Base-by-base conservation (phyloP, 2,329 filamentous ascomycete genomes). In the Fusarium ambrosium region DNA sequence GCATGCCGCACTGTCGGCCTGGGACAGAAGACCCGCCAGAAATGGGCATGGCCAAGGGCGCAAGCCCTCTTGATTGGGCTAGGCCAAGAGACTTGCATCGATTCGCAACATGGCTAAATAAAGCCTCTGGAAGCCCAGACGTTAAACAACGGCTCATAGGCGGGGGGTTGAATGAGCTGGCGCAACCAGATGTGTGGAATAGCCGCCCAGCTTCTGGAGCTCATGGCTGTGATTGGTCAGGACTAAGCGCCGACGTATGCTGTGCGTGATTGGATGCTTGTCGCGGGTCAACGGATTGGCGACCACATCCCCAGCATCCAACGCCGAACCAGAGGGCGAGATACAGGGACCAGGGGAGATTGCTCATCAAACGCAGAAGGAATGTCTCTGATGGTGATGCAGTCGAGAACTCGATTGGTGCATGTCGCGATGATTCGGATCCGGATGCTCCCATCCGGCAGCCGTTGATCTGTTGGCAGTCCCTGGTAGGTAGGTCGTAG, bases 161-260 rank as follows among this genome's bases (percentile, higher is more conserved):
- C 71, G 66, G 77, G 73, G 72, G 61, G 34, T 76, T 72, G 72
- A 70, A 67, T 72, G 70, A 71, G 66, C 73, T 79, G 76, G 75
- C 68, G 74, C 74, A 79, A 60, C 69, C 65, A 48, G 62, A 67
- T 53, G 82, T 82, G 70, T 82, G 79, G 78, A 80, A 82, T 83
- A 85, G 82, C 82, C 85, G 85, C 85, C 82, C 43, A 74, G 63
- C 14, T 37, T 59, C 39, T 55, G 65, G 27, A 66, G 64, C 64
- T 55, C 48, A 51, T 66, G n/a, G 43, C 56, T 65, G 36, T 76
- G 61, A 82, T 83, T 83, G 81, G 81, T 45, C 62, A 58, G 18
- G 39, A 45, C 55, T 82, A 79, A 64, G 79, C 81, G 81, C 81
- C 78, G 66, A 71, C 59, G 64, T 64, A 55, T 16, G 48, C 62